Conservation (phyloP, 257 asterid genomes). For the Solanum paucissectum region DNA sequence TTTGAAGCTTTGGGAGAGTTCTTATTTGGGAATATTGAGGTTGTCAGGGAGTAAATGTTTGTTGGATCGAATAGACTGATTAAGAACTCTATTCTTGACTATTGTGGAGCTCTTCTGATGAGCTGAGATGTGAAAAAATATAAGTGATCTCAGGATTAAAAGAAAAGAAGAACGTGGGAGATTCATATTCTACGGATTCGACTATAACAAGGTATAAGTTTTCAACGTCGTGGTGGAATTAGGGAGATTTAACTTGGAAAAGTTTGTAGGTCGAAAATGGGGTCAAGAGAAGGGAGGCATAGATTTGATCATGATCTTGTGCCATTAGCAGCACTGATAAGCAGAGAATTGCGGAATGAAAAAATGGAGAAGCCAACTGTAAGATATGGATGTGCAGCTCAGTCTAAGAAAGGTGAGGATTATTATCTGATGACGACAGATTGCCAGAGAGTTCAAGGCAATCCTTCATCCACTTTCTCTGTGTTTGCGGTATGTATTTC, state of each 20-base stretch:
- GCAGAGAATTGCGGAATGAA: conserved; percentile 60
- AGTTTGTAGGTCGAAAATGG: conserved; percentile 26
- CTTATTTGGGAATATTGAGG: neutral
- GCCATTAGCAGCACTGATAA: conserved; percentile 59
- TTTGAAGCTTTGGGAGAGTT: neutral
- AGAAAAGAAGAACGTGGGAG: neutral
- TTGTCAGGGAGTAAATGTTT: neutral
- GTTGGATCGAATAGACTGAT: neutral
- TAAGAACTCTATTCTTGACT: neutral
- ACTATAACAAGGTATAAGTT: neutral
- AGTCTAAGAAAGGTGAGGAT: conserved; percentile 78
- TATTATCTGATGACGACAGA: conserved; percentile 58
- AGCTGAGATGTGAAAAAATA: conserved; percentile 1
- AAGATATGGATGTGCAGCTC: conserved; percentile 63
- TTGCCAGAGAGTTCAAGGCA: conserved; percentile 63
- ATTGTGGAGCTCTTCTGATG: neutral
- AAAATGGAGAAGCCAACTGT: conserved; percentile 69
- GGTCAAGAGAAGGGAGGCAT: conserved; percentile 51
- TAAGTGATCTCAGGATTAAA: neutral
- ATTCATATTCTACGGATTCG: neutral
- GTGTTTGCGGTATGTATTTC: conserved; percentile 59
- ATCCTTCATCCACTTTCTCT: conserved; percentile 64
- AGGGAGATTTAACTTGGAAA: neutral
- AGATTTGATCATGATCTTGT: conserved; percentile 35
- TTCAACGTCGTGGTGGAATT: neutral